A percentile compares a stretch with the other conserved stretches of the same genome.
These are phyloP conservation scores for Fraxinus pennsylvanica DNA, from an alignment of 257 asterid genomes.

Conservation along the genomic window DNA sequence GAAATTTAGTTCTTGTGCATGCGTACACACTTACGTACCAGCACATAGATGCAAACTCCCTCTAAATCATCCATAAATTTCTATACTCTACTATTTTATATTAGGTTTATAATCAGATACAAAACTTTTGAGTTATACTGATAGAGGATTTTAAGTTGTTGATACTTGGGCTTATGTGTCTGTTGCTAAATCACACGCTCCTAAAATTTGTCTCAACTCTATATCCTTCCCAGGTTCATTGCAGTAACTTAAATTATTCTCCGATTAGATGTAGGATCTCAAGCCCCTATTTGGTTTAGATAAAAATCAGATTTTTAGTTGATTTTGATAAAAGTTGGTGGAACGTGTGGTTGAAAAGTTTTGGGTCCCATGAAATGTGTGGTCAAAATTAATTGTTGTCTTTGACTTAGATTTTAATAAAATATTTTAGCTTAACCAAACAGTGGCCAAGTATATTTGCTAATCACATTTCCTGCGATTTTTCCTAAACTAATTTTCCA, in stretches of 20 bases:
- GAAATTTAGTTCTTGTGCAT: conserved; percentile 2
- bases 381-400: too few relatives aligned
- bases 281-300: too few relatives aligned
- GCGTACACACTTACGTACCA: neutral
- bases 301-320: too few relatives aligned
- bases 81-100: neutral
- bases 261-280: neutral
- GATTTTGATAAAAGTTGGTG: too few relatives aligned
- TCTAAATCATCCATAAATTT: neutral
- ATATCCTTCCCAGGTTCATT: neutral
- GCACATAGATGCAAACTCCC: neutral
- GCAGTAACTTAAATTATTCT: neutral
- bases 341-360: too few relatives aligned
- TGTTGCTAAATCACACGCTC: neutral
- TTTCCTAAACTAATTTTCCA: neutral
- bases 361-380: too few relatives aligned
- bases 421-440: too few relatives aligned
- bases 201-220: neutral
- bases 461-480: neutral
- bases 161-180: neutral
- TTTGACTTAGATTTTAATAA: too few relatives aligned
- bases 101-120: neutral
- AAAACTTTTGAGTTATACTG: neutral
- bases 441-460: neutral
- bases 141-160: neutral